These are phyloP conservation scores for Nitzschia putrida DNA, from an alignment of 108 stramenopile genomes.

Conservation along the genomic window DNA sequence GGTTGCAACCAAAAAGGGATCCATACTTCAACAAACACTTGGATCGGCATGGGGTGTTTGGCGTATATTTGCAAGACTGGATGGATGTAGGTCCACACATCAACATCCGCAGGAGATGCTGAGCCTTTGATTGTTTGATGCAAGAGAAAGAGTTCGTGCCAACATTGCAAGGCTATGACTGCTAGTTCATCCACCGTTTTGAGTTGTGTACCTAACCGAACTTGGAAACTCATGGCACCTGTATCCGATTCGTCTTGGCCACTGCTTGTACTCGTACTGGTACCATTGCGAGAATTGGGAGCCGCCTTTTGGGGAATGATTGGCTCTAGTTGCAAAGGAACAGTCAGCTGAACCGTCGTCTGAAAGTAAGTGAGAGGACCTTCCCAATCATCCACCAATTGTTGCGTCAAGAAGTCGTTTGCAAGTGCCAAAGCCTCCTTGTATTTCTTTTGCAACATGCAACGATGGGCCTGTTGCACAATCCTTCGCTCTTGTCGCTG, in stretches of 20 bases:
- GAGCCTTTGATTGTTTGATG: no score
- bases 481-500: conserved; percentile 6
- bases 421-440: conserved; percentile 10
- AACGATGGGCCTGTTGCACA: background rate
- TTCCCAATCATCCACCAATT: conserved; percentile 14
- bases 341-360: conserved; percentile 3
- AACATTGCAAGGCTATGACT: conserved; percentile 8
- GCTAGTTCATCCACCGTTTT: conserved; percentile 14
- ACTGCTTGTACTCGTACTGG: background rate
- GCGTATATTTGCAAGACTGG: conserved; percentile 9
- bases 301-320: background rate
- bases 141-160: background rate
- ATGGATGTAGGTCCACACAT: background rate
- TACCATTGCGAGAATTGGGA: background rate
- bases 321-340: background rate
- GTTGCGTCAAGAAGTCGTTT: conserved; percentile 15
- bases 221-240: background rate
- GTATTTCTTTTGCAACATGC: background rate
- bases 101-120: background rate
- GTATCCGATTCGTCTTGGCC: background rate
- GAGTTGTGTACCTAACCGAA: conserved; percentile 16
- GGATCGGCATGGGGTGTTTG: conserved; percentile 18
- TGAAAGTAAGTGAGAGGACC: conserved; percentile 21
- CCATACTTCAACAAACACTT: conserved; percentile 16
- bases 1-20: conserved; percentile 13